A percentile compares a stretch with the other conserved stretches of the same genome.
Conservation (phyloP, 192 early-diverging fungal genomes). For the Phycomyces nitens region DNA sequence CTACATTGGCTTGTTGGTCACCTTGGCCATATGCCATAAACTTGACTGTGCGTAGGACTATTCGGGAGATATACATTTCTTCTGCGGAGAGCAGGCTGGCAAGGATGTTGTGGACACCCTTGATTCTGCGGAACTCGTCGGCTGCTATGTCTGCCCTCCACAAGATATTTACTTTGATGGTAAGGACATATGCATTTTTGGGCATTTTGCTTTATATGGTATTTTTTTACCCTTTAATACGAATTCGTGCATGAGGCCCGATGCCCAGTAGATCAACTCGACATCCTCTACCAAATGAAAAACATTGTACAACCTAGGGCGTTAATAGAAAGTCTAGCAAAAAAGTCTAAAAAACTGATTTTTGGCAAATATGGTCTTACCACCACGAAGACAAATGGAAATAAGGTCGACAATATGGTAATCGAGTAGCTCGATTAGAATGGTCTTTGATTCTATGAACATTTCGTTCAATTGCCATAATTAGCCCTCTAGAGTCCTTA, state of each 20-base stretch:
- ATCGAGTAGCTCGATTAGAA: constrained; percentile 54
- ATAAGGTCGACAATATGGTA: constrained; percentile 67
- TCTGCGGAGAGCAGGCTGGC: constrained; percentile 53
- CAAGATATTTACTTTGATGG: background rate
- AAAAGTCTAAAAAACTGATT: background rate
- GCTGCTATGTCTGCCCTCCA: constrained; percentile 49
- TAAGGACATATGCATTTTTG: background rate
- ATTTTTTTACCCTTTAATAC: constrained; percentile 52
- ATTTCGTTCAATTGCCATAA: background rate
- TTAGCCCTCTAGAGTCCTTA: background rate
- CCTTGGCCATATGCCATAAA: constrained; percentile 62
- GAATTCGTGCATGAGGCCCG: constrained; percentile 78
- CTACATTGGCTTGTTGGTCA: constrained; percentile 5
- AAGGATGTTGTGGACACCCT: constrained; percentile 60
- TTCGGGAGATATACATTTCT: constrained; percentile 63
- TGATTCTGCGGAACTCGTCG: constrained; percentile 54
- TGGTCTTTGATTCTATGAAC: constrained; percentile 34
- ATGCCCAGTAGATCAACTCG: constrained; percentile 76
- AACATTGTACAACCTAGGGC: too few relatives aligned
- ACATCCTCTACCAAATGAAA: constrained; percentile 54
- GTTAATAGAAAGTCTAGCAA: constrained; percentile 1
- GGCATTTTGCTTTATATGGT: background rate
- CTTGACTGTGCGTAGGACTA: constrained; percentile 68
- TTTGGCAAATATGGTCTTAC: constrained; percentile 20
- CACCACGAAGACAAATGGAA: constrained; percentile 63